Evolutionary conservation across 495 filamentous ascomycete genomes (phyloP).

Genomic region (Xylaria palmicola): DNA sequence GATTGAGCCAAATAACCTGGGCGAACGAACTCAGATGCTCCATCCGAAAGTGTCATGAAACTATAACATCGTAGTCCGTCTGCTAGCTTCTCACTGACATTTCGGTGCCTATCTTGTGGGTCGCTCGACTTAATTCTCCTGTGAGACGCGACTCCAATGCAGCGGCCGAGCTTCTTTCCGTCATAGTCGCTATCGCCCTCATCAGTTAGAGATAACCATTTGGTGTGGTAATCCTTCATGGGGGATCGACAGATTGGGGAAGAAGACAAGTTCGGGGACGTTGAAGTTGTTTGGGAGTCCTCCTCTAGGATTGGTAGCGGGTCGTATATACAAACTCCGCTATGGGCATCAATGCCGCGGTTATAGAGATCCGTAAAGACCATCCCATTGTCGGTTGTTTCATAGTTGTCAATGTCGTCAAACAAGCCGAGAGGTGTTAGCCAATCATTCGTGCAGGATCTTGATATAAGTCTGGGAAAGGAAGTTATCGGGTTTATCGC

Average conservation of each 20-base stretch:
- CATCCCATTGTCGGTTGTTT: neutral
- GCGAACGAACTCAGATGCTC: neutral
- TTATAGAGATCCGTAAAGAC: neutral
- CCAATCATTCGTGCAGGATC: slow-evolving; percentile 27
- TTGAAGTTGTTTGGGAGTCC: neutral
- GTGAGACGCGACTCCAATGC: slow-evolving; percentile 4
- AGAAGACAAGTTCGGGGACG: neutral
- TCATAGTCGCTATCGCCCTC: neutral
- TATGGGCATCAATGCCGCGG: slow-evolving; percentile 13
- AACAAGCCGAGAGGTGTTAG: slow-evolving; percentile 26
- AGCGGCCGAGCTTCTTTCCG: neutral
- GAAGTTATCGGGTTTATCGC: slow-evolving; percentile 20
- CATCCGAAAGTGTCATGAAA: slow-evolving; percentile 8
- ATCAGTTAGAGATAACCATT: neutral
- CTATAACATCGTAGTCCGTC: slow-evolving; percentile 3
- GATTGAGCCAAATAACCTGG: neutral
- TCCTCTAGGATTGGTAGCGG: slow-evolving; percentile 13
- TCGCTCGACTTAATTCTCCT: neutral
- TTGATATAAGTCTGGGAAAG: slow-evolving; percentile 25
- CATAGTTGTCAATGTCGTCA: neutral
- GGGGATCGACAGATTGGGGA: neutral
- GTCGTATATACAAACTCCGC: neutral
- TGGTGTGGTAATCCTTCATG: neutral
- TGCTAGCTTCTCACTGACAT: neutral
- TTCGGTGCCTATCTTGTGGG: neutral